Percentiles rank a stretch among this genome's conserved stretches.
Evolutionary conservation across 1,284 basidiomycete species (phyloP).

Genomic region (Ceratorhiza oryzae-sativae): DNA sequence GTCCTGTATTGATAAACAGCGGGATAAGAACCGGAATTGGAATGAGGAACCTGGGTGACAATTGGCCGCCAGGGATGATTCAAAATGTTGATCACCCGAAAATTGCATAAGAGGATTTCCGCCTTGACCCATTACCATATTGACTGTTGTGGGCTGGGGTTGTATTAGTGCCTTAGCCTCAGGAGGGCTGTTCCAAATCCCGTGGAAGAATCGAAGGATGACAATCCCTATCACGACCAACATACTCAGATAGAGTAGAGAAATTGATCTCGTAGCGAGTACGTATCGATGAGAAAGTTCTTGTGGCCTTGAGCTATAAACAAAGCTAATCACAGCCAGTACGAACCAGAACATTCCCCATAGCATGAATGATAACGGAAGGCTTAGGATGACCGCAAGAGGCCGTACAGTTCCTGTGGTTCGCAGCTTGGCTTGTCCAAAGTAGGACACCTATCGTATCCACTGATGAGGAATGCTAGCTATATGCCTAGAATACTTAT

Average conservation of each 20-base stretch:
- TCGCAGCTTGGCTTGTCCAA: not conserved
- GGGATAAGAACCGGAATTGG: too few species aligned
- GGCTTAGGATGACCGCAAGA: slow-evolving; percentile 3
- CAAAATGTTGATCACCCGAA: slow-evolving; percentile 5
- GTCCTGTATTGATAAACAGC: too few species aligned
- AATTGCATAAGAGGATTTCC: slow-evolving; percentile 5
- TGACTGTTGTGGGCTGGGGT: not conserved
- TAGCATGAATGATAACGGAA: not conserved
- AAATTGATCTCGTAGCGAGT: not conserved
- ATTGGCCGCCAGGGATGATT: too few species aligned
- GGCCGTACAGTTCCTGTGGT: not conserved
- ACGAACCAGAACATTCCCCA: slow-evolving; percentile 27
- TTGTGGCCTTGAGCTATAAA: not conserved
- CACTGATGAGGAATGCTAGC: not conserved
- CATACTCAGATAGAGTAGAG: not conserved
- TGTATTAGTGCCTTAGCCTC: not conserved
- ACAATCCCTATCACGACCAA: not conserved
- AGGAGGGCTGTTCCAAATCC: not conserved
- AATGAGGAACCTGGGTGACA: too few species aligned
- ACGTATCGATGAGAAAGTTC: not conserved
- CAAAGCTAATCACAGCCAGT: not conserved
- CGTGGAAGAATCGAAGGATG: not conserved
- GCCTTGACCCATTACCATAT: slow-evolving; percentile 8
- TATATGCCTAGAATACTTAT: too few species aligned
- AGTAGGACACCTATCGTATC: not conserved